Percentiles rank a stretch among this genome's conserved stretches.
Conservation (phyloP, 176 grass and related monocot genomes). For the Oryza glaberrima region DNA sequence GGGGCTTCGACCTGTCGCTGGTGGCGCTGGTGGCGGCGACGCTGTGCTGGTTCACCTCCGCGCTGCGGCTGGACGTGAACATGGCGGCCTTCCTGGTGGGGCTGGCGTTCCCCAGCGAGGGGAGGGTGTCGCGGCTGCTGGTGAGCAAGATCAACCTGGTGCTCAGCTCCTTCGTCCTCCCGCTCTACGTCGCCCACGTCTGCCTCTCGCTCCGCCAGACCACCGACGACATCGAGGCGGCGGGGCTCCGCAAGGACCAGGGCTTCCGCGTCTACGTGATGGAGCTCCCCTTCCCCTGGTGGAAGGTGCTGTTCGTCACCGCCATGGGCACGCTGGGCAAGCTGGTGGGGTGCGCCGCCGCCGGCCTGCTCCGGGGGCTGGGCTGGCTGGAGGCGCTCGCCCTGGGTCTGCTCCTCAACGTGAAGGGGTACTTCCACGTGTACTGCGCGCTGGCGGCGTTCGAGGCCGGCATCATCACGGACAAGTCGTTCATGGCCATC, state of each 20-base stretch:
- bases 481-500: constrained; percentile 59
- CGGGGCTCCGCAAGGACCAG: not conserved
- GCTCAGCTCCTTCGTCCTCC: constrained; percentile 67
- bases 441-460: constrained; percentile 62
- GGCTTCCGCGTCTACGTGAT: constrained; percentile 46
- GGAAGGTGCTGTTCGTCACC: constrained; percentile 52
- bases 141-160: constrained; percentile 76
- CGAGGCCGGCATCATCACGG: constrained; percentile 53
- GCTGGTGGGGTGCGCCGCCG: constrained; percentile 46
- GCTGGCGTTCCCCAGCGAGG: constrained; percentile 67
- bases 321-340: constrained; percentile 60
- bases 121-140: constrained; percentile 57
- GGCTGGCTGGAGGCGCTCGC: constrained; percentile 60
- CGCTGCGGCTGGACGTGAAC: constrained; percentile 63
- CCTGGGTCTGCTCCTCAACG: constrained; percentile 72
- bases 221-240: constrained; percentile 44
- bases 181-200: constrained; percentile 60
- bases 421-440: constrained; percentile 88
- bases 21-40: constrained; percentile 34
- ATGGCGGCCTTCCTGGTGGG: constrained; percentile 71
- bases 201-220: constrained; percentile 59
- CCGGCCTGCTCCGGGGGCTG: constrained; percentile 46
- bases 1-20: constrained; percentile 53
- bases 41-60: constrained; percentile 48
- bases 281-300: constrained; percentile 50